Percentiles rank a stretch among this genome's conserved stretches.
These are phyloP conservation scores for Termitomyces sp. DNA, from an alignment of 768 basidiomycete species.

Conservation along the genomic window DNA sequence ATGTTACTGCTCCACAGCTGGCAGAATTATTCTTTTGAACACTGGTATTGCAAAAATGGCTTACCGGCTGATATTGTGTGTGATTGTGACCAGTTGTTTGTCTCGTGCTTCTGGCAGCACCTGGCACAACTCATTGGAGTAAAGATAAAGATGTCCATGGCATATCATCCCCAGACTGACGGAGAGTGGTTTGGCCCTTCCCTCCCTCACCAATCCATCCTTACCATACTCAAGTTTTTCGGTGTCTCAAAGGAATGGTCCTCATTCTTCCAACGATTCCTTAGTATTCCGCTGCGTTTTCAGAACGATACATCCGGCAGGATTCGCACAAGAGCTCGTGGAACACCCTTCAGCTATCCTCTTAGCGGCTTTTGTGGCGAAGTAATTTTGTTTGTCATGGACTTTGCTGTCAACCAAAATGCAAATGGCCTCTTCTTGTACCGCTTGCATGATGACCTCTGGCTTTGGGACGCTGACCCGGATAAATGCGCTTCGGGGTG, in stretches of 20 bases:
- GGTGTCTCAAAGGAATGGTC: conserved; percentile 32
- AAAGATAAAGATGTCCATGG: too few relatives aligned
- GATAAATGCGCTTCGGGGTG: conserved; percentile 29
- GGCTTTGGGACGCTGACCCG: conserved; percentile 32
- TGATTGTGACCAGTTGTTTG: too few relatives aligned
- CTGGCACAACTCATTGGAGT: too few relatives aligned
- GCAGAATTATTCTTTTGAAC: too few relatives aligned
- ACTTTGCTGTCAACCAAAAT: conserved; percentile 40
- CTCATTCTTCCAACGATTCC: conserved; percentile 18
- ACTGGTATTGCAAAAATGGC: too few relatives aligned
- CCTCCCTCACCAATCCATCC: conserved; percentile 34
- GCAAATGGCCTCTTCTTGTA: conserved; percentile 36
- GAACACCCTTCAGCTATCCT: conserved; percentile 37
- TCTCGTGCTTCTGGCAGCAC: too few relatives aligned
- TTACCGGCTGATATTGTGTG: too few relatives aligned
- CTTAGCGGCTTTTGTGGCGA: conserved; percentile 37
- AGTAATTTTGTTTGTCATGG: conserved; percentile 36
- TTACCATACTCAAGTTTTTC: conserved; percentile 31
- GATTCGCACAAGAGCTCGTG: conserved; percentile 29
- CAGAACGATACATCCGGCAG: conserved; percentile 8
- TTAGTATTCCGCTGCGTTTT: conserved; percentile 12
- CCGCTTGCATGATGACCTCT: conserved; percentile 41
- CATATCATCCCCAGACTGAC: too few relatives aligned
- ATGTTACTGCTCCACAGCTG: too few relatives aligned
- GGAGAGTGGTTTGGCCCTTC: conserved; percentile 39